Base-by-base conservation (phyloP, 2,329 filamentous ascomycete genomes). In the Drechmeria coniospora region DNA sequence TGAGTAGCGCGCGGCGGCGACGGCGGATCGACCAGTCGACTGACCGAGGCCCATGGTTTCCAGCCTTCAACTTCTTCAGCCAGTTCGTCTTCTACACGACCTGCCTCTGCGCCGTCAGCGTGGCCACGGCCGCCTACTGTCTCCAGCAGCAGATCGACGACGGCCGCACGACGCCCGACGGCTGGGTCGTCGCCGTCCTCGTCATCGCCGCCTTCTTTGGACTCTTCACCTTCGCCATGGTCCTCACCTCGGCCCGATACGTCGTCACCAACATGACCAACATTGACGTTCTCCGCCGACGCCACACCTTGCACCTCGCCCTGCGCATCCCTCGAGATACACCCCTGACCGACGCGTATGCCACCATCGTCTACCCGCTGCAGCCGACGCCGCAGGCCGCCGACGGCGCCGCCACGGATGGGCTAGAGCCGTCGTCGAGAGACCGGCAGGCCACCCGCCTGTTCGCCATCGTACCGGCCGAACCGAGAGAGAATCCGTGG, bases 51-150 rank as follows among this genome's bases (percentile, higher is more conserved):
- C 6, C 12, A 5, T 11, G 5, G n/a, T 2, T 9, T 15, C 6
- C 32, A 72, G 68, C 77, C 3, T 86, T 87, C 58, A 94, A 94
- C 43, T 94, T 82, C 53, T 95, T 98, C 45, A 59, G 84, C 8
- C 90, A 94, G 39, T 93, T 94, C 45, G 73, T 74, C 11, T 65
- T 70, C 23, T 93, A 90, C 48, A 73, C 73, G 1, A 56, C 70
- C 4, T 41, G 82, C 4, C 81, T 76, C 40, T 83, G 76, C 38
- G 50, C 60, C 3, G 67, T 80, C 32, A 53, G 68, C 8, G 53
- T 92, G 27, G 65, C 73, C 14, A 61, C 76, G 1, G 58, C 73
- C 34, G 74, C 71, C 3, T 68, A 77, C 29, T 76, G 74, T 34
- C 50, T 84, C 4, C 63, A 60, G 3, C 63, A 73, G 29, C 57